Percentiles rank a stretch among this genome's conserved stretches.
phyloP scores from a whole-genome alignment of 1,139 yeast species.

The Petasospora fabianii region DNA sequence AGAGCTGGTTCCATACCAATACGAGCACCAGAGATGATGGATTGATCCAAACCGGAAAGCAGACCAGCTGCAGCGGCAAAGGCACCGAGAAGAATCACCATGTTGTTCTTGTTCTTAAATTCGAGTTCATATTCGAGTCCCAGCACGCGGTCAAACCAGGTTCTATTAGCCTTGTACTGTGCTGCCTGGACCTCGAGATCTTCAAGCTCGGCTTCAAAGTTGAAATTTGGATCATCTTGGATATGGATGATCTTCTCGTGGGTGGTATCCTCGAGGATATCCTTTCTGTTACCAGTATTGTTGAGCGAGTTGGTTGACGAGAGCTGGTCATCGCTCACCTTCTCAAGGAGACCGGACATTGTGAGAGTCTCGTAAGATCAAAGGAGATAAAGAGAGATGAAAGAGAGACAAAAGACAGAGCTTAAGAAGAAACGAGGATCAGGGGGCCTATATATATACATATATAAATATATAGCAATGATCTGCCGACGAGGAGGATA shows the following conservation, averaged over 20 bases:
- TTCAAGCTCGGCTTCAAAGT: conserved; percentile 23
- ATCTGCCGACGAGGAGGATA: too few species aligned
- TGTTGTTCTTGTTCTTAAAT: conserved; percentile 41
- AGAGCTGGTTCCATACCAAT: conserved; percentile 44
- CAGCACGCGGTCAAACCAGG: conserved; percentile 21
- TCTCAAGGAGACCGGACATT: conserved; percentile 13
- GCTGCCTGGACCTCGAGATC: conserved; percentile 24
- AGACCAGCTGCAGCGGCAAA: conserved; percentile 59
- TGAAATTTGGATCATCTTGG: conserved; percentile 18
- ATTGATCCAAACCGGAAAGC: conserved; percentile 55
- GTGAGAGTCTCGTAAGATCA: too few species aligned
- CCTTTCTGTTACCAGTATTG: conserved; percentile 7
- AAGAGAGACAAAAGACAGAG: too few species aligned
- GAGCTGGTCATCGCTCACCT: conserved; percentile 5
- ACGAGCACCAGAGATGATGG: conserved; percentile 56
- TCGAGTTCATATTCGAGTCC: conserved; percentile 24
- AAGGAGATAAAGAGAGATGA: too few species aligned
- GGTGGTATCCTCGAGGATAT: conserved; percentile 15
- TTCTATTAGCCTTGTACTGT: conserved; percentile 21
- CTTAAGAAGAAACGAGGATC: too few species aligned
- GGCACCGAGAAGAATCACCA: conserved; percentile 45
- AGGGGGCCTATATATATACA: too few species aligned
- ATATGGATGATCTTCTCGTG: conserved; percentile 15
- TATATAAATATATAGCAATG: too few species aligned
- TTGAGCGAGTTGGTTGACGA: conserved; percentile 5